phyloP scores from a whole-genome alignment of 208 protist genomes.

The Leishmania guyanensis region DNA sequence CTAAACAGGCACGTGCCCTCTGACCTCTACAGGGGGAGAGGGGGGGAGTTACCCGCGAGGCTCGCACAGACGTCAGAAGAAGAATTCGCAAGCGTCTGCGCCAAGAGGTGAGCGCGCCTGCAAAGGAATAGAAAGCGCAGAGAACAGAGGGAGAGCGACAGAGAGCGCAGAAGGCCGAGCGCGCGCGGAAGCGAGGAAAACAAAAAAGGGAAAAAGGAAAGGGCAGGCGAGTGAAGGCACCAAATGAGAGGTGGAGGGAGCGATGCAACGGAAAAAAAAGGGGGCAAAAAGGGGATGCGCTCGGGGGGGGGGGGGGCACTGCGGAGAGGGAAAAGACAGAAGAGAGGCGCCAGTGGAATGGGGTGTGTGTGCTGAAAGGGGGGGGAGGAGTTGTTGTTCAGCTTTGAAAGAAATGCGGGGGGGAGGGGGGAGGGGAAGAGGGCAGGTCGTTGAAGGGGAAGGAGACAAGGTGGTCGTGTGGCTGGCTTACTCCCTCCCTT shows the following conservation, averaged over 20 bases:
- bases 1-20: not conserved
- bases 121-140: not conserved
- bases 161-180: not conserved
- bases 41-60: not conserved
- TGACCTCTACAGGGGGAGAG: not conserved
- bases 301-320: not conserved
- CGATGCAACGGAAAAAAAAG: not conserved
- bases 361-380: not conserved
- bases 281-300: not conserved
- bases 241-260: not conserved
- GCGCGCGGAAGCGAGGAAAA: constrained; percentile 4
- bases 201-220: not conserved
- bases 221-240: not conserved
- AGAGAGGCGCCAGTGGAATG: not conserved
- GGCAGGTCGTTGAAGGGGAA: not conserved
- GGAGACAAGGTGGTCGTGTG: not conserved
- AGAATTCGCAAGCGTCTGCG: not conserved
- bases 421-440: too few relatives aligned
- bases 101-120: not conserved
- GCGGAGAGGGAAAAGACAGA: not conserved
- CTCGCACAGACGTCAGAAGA: not conserved
- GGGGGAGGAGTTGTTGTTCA: not conserved
- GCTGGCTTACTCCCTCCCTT: not conserved
- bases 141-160: not conserved
- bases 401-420: not conserved